A percentile compares a stretch with the other conserved stretches of the same genome.
Conservation (phyloP, 2,329 filamentous ascomycete genomes). For the Cercospora brassicicola region DNA sequence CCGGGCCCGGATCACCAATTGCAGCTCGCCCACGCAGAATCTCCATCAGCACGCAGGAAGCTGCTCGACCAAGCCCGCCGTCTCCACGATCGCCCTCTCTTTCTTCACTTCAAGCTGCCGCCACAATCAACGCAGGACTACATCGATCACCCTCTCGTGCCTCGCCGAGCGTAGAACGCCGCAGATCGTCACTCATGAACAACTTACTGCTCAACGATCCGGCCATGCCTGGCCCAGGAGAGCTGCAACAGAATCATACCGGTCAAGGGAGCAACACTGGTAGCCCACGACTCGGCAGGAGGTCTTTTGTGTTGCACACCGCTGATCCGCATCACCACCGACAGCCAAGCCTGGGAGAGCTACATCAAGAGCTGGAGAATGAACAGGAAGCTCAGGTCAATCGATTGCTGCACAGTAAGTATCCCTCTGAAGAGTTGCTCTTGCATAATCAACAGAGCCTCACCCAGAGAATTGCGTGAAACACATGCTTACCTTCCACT, state of each 20-base stretch:
- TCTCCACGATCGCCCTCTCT: conserved; percentile 64
- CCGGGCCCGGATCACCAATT: conserved; percentile 37
- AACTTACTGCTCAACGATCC: conserved; percentile 75
- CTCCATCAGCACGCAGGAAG: conserved; percentile 41
- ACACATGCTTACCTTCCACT: neutral
- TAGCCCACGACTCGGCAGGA: conserved; percentile 28
- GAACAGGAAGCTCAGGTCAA: conserved; percentile 81
- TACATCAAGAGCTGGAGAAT: conserved; percentile 76
- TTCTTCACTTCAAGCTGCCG: conserved; percentile 71
- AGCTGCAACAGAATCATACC: conserved; percentile 57
- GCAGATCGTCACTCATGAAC: conserved; percentile 69
- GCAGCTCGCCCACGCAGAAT: conserved; percentile 34
- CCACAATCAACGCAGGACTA: conserved; percentile 70
- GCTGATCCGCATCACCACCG: conserved; percentile 61
- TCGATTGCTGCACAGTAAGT: conserved; percentile 59
- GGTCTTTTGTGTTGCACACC: conserved; percentile 47
- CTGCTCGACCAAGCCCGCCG: conserved; percentile 51
- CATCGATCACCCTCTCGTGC: conserved; percentile 50
- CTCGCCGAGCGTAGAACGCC: conserved; percentile 53
- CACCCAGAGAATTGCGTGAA: neutral
- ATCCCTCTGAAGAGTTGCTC: neutral
- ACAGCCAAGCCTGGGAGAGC: conserved; percentile 70
- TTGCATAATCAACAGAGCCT: neutral
- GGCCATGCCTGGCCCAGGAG: conserved; percentile 64
- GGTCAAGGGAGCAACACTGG: conserved; percentile 32